Evolutionary conservation across 169 alveolate species (phyloP).

Genomic region (Cystoisospora suis): DNA sequence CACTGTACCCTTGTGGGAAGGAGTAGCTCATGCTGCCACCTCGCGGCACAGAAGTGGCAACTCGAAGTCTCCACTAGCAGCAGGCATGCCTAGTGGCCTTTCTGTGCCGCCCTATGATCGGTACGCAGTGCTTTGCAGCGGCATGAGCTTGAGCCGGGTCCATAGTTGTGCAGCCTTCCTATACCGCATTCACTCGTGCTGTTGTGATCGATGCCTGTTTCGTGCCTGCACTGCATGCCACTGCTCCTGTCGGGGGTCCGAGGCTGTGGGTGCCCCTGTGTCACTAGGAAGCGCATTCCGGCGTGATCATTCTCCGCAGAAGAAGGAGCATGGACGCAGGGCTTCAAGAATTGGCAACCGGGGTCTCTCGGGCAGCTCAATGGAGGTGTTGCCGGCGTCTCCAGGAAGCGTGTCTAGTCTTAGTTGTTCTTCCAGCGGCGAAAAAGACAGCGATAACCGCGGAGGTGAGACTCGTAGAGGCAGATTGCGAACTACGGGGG

Average conservation of each 20-base stretch:
- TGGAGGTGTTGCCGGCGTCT: not conserved
- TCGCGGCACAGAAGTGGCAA: too few species aligned
- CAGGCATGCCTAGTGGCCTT: too few species aligned
- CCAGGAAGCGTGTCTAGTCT: not conserved
- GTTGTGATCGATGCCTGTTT: not conserved
- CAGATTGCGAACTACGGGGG: too few species aligned
- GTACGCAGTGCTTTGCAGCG: slow-evolving; percentile 18
- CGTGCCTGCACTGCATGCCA: not conserved
- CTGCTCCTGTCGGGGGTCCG: not conserved
- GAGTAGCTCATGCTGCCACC: too few species aligned
- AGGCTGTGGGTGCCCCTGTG: not conserved
- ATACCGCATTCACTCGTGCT: not conserved
- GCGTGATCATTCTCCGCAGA: not conserved
- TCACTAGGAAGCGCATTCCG: not conserved
- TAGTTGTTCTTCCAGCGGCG: not conserved
- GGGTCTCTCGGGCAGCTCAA: not conserved
- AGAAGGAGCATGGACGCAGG: not conserved
- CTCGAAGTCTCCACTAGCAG: too few species aligned
- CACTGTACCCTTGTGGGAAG: too few species aligned
- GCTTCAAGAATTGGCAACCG: not conserved
- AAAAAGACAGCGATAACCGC: not conserved
- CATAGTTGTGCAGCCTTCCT: not conserved
- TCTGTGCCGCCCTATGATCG: not conserved
- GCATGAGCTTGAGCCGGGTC: not conserved
- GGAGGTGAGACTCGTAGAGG: not conserved